Evolutionary conservation across 139 green algal species (phyloP), one percentile per base, ranked within the genome.

Genomic region (Microglena sp.): DNA sequence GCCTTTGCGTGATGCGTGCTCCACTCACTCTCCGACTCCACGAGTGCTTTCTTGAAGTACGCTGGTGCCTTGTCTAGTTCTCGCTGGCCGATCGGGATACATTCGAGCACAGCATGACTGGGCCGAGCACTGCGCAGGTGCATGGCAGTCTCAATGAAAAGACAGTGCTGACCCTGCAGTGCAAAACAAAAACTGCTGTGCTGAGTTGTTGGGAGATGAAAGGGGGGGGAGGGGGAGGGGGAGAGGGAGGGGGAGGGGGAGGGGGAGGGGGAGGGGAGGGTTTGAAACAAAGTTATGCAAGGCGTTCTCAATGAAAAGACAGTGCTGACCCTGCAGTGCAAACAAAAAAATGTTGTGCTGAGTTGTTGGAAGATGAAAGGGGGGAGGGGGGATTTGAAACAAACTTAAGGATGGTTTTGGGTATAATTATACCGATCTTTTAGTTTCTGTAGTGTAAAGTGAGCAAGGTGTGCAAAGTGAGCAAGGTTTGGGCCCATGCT

Each of bases 11-110:
- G 71, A 72, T 99, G 93, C 72, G 87, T 80, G 45, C 78, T 86
- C 93, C 93, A 99, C 74, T 99, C 93, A 27, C 46, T 77, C 75
- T 92, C 88, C 3, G 88, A 82, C 55, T 97, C 91, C 53, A 95
- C 4, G 32, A 67, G 29, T 35, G 60, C 60, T 60, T 79, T 79
- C 30, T 79, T 79, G 68, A 79, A 79, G 46, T 69, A 79, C 46
- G 67, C 73, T 50, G 68, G 35, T 3, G 55, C 77, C 60, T 77
- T 77, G 33, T 75, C 62, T 54, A 84, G 57, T 43, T 76, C 69
- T 1, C 60, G 33, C 33, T 77, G 45, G 28, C 59, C 58, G 33
- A 98, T 66, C 0, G 92, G 92, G 0, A 98, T 64, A 36, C 73
- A 88, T 45, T 98, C 88, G 64, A 98, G 74, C 24, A 89, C 64